Percentiles rank a stretch among this genome's conserved stretches.
Conservation (phyloP, 352 stramenopile species). For the Globisporangium takayamanum region DNA sequence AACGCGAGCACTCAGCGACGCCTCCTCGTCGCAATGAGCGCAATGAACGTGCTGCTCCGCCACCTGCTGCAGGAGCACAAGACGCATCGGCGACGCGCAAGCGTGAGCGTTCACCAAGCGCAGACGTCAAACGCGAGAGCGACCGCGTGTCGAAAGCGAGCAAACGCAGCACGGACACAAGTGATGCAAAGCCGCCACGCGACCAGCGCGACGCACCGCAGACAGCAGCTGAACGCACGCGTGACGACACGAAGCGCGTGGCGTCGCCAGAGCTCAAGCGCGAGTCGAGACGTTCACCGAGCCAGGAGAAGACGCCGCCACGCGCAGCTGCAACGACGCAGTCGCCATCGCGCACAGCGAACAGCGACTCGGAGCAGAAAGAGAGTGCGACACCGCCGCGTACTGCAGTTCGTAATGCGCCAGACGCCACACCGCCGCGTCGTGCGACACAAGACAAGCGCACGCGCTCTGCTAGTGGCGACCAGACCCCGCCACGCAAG, state of each 20-base stretch:
- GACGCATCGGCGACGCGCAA: slow-evolving; percentile 9
- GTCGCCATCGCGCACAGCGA: neutral
- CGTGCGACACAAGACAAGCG: neutral
- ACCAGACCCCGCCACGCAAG: slow-evolving; percentile 28
- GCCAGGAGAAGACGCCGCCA: neutral
- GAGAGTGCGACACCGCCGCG: slow-evolving; percentile 3
- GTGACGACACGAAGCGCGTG: neutral
- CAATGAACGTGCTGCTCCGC: no score
- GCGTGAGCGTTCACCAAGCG: slow-evolving; percentile 9
- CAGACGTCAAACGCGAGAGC: neutral
- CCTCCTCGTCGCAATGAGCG: slow-evolving; percentile 3
- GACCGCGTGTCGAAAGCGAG: slow-evolving; percentile 4
- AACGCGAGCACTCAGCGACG: slow-evolving; percentile 3
- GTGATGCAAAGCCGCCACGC: neutral
- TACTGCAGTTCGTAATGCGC: neutral
- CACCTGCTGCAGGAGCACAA: neutral
- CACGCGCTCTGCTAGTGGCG: slow-evolving; percentile 11
- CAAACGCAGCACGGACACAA: neutral
- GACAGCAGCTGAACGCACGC: neutral
- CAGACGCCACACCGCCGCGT: no score
- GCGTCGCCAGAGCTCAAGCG: neutral
- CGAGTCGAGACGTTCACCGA: slow-evolving; percentile 6
- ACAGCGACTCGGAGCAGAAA: neutral
- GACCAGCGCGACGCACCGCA: slow-evolving; percentile 1
- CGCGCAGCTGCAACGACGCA: neutral